Evolutionary conservation across 306 rosid genomes (phyloP).

Genomic region (Ammopiptanthus mongolicus): DNA sequence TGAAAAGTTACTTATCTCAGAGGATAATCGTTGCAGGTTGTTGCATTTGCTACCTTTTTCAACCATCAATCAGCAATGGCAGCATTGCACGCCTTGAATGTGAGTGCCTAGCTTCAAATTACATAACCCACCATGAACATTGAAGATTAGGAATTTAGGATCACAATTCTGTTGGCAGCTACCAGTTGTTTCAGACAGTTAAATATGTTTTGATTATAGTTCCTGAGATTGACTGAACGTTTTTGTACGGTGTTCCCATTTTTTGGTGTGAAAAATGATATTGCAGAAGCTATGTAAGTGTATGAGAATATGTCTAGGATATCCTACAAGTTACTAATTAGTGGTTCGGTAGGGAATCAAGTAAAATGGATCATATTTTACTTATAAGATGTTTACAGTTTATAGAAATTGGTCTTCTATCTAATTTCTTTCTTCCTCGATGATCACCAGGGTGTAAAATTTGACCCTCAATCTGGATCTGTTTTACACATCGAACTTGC

Average conservation of each 20-base stretch:
- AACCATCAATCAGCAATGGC: constrained; percentile 83
- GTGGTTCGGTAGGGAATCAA: not conserved
- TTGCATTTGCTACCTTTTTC: constrained; percentile 90
- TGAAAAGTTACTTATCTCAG: not conserved
- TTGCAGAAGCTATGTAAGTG: not conserved
- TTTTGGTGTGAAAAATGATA: not conserved
- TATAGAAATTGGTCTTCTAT: constrained; percentile 18
- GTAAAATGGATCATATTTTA: not conserved
- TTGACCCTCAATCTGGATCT: constrained; percentile 92
- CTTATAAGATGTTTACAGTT: not conserved
- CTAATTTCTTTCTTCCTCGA: constrained; percentile 24
- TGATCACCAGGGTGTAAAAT: constrained; percentile 73
- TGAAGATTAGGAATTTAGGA: not conserved
- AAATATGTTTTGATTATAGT: not conserved
- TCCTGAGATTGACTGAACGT: not conserved
- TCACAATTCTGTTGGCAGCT: not conserved
- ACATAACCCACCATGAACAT: not conserved
- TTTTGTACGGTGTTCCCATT: not conserved
- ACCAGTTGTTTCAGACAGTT: not conserved
- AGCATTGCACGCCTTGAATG: constrained; percentile 73
- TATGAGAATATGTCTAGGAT: not conserved
- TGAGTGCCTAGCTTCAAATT: constrained; percentile 33
- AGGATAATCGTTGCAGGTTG: constrained; percentile 55
- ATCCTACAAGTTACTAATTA: not conserved
- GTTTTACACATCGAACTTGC: constrained; percentile 85